A percentile compares a stretch with the other conserved stretches of the same genome.
Conservation (phyloP, 2,329 filamentous ascomycete species). For the Cercospora canescens region DNA sequence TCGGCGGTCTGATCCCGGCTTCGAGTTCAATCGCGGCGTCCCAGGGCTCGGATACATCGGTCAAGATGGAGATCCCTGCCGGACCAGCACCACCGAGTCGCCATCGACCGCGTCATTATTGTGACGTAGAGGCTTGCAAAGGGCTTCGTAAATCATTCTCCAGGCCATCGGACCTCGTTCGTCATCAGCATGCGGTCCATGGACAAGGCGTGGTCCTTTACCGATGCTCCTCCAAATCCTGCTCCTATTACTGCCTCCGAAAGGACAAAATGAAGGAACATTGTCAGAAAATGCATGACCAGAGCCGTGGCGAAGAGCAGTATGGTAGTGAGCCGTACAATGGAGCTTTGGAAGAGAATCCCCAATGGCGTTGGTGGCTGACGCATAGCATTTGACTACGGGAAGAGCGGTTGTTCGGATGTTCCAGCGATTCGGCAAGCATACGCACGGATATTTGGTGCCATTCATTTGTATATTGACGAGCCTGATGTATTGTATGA, state of each 20-base stretch:
- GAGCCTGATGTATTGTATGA: neutral
- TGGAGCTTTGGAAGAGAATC: neutral
- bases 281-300: neutral
- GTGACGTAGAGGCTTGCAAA: neutral
- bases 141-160: neutral
- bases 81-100: neutral
- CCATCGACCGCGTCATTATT: neutral
- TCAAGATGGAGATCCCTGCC: neutral
- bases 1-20: accelerated
- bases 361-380: neutral
- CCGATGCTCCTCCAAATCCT: neutral
- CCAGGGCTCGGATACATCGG: neutral
- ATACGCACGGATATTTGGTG: neutral
- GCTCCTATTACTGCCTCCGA: neutral
- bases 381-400: neutral
- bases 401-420: neutral
- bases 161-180: neutral
- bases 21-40: neutral
- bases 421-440: neutral
- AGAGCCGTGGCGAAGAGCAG: neutral
- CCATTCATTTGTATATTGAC: neutral
- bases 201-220: neutral
- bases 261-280: neutral
- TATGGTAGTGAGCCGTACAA: neutral
- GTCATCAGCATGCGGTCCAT: neutral